A percentile compares a stretch with the other conserved stretches of the same genome.
Evolutionary conservation across 257 asterid genomes (phyloP).

Genomic region (Euphrasia confusa): DNA sequence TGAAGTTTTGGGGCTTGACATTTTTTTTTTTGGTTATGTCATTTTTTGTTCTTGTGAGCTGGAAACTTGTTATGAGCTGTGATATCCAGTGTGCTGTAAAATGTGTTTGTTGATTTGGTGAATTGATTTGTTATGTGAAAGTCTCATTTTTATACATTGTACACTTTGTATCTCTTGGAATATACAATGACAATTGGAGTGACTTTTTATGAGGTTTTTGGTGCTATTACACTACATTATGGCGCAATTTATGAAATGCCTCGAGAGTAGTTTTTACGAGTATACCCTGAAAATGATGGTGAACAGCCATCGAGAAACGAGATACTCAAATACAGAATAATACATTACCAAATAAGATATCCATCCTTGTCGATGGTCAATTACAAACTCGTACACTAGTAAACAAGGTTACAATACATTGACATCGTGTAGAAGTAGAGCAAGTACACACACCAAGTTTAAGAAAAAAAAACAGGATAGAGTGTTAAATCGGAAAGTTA

Average conservation of each 20-base stretch:
- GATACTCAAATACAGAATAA: no score
- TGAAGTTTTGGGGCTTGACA: slow-evolving; percentile 32
- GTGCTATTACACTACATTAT: neutral
- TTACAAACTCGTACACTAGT: slow-evolving; percentile 19
- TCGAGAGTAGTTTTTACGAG: no score
- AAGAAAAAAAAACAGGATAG: slow-evolving; percentile 8
- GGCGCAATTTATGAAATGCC: no score
- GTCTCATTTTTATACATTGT: neutral
- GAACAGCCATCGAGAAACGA: no score
- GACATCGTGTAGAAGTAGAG: slow-evolving; percentile 17
- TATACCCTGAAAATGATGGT: no score
- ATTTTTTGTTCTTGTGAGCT: neutral
- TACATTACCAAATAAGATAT: slow-evolving; percentile 16
- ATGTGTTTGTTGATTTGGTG: neutral
- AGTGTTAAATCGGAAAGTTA: slow-evolving; percentile 20
- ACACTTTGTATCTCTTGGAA: neutral
- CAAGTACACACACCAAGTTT: slow-evolving; percentile 23
- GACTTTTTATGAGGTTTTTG: slow-evolving; percentile 3
- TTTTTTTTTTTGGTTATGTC: slow-evolving; percentile 12
- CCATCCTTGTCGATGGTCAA: slow-evolving; percentile 20
- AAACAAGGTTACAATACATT: neutral
- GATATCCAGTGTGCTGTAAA: neutral
- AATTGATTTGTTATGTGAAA: neutral
- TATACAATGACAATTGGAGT: slow-evolving; percentile 12
- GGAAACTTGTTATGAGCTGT: neutral